These are phyloP conservation scores for Eucalyptus grandis DNA, from an alignment of 345 rosid species.

Conservation along the genomic window DNA sequence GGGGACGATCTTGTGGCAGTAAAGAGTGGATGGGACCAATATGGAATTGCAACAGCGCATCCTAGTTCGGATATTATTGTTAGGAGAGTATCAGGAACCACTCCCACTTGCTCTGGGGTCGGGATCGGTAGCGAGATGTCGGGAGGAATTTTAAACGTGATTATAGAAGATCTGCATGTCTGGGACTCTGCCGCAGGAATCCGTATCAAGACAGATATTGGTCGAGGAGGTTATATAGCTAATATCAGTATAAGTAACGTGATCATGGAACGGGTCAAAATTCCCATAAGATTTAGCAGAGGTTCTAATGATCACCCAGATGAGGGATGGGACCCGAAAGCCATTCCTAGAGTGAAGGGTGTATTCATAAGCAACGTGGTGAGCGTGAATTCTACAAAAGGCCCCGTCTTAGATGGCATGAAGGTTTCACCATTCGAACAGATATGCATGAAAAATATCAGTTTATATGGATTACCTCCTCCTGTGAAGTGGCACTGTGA, in stretches of 20 bases:
- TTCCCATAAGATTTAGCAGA: conserved; percentile 79
- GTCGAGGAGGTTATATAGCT: conserved; percentile 82
- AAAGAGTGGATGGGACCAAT: conserved; percentile 98
- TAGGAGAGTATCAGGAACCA: conserved; percentile 79
- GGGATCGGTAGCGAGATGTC: conserved; percentile 99
- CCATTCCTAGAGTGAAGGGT: conserved; percentile 66
- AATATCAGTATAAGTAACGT: conserved; percentile 54
- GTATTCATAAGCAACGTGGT: conserved; percentile 48
- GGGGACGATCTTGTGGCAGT: conserved; percentile 97
- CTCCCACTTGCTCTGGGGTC: conserved; percentile 89
- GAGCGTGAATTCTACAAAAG: conserved; percentile 66
- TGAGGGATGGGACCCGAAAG: conserved; percentile 72
- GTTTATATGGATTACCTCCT: conserved; percentile 34
- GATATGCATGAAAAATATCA: conserved; percentile 72
- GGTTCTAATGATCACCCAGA: conserved; percentile 95
- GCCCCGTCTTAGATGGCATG: conserved; percentile 65
- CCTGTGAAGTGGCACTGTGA: conserved; percentile 70
- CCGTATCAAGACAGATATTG: conserved; percentile 80
- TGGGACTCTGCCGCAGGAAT: conserved; percentile 94
- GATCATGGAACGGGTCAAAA: conserved; percentile 69
- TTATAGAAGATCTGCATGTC: conserved; percentile 54
- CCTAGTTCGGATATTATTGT: conserved; percentile 78
- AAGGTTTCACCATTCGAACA: conserved; percentile 49
- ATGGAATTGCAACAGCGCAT: conserved; percentile 70
- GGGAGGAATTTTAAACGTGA: conserved; percentile 73